phyloP scores from a whole-genome alignment of 169 alveolate genomes.

The Eimeria maxima region DNA sequence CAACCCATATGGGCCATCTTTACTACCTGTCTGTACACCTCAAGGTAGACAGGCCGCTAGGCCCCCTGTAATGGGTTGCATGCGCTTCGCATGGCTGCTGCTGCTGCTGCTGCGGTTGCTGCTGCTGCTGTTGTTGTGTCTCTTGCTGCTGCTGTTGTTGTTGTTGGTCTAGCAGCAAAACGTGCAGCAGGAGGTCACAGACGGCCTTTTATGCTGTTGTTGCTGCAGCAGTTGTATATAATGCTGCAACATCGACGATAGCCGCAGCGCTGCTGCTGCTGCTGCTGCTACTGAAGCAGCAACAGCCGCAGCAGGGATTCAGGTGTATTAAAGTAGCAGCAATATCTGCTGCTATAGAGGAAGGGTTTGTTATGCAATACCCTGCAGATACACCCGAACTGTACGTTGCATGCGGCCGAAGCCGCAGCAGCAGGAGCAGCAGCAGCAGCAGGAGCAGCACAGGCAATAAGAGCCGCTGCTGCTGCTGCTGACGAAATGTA shows the following conservation, averaged over 20 bases:
- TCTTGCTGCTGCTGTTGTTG: constrained; percentile 24
- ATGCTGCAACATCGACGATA: too few species aligned
- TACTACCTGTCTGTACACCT: too few species aligned
- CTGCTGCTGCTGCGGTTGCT: constrained; percentile 41
- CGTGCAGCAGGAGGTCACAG: not conserved
- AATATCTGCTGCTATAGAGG: not conserved
- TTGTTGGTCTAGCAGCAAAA: not conserved
- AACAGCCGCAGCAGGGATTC: not conserved
- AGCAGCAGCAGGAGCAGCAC: not conserved
- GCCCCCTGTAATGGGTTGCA: not conserved
- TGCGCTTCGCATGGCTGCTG: not conserved
- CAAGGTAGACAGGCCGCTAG: not conserved
- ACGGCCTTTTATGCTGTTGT: not conserved
- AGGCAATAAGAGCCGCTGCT: not conserved
- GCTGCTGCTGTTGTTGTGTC: constrained; percentile 10
- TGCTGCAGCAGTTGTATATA: not conserved
- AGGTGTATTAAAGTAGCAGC: not conserved
- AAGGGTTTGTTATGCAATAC: not conserved
- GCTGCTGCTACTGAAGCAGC: not conserved
- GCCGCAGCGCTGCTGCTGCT: not conserved
- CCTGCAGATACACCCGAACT: not conserved
- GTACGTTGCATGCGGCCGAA: not conserved
- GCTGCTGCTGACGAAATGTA: not conserved
- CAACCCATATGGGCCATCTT: too few species aligned
- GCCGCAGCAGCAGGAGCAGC: too few species aligned